Base-by-base conservation (phyloP, 2,329 filamentous ascomycete genomes). In the Fusarium sp. region DNA sequence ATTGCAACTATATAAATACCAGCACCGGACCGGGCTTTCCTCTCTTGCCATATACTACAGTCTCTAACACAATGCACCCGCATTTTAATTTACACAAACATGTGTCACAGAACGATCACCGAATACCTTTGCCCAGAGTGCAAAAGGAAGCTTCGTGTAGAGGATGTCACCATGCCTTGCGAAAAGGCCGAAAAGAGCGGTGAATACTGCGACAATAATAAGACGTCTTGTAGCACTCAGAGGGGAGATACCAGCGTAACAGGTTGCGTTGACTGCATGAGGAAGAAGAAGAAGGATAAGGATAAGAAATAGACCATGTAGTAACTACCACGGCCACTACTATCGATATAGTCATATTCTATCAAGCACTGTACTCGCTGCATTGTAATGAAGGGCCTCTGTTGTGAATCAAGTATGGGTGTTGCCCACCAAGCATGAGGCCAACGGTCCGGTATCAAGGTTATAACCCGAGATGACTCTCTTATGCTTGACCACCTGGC, bases 361-460 rank as follows among this genome's bases (percentile, higher is more conserved):
- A 16, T 2, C 14, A 4, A 9, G 3, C 4, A 2, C 0, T 31
- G 7, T 4, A 31, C 16, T 31, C 4, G 3, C 4, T 9, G 3
- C 7, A 23, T 23, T 23, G 14, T 16, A 31, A 16, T 14, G 16
- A 5, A 16, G 14, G 5, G 14, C 14, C 30, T 9, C 14, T 31
- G 7, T 7, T 31, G 14, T 31, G 14, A 16, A 31, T 31, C 7
- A 31, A 8, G 1, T 31, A 23, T 16, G 7, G 14, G 1, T 16
- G 14, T 16, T 31, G 14, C 14, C 16, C 14, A 16, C 14, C 7
- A 31, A 16, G 14, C 14, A 31, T 31, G 7, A 31, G 14, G 14
- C 16, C 14, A 9, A 31, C 7, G 14, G 14, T 4, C 30, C 14
- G 1, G 7, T 4, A 31, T 31, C 30, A 16, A 31, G 7, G 4